A percentile compares a stretch with the other conserved stretches of the same genome.
Evolutionary conservation across 345 rosid genomes (phyloP).

Genomic region (Balakata baccata): DNA sequence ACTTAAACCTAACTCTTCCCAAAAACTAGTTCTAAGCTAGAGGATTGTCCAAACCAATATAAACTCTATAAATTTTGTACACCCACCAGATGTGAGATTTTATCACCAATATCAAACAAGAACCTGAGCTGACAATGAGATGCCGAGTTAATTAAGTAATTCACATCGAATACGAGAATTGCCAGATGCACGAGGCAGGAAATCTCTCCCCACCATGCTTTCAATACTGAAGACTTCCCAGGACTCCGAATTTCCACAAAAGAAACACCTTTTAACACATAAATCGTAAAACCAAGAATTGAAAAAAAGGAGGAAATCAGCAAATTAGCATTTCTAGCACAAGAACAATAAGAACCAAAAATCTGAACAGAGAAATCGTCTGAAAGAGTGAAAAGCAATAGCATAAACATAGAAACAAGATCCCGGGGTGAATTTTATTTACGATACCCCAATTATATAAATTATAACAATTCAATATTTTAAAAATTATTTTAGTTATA

Average conservation of each 20-base stretch:
- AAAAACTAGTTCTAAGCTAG: no score
- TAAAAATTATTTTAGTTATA: no score
- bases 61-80: no score
- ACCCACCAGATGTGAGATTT: no score
- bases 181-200: constrained; percentile 99
- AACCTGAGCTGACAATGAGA: constrained; percentile 7
- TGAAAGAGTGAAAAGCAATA: background rate
- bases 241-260: constrained; percentile 56
- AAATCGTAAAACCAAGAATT: constrained; percentile 3
- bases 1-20: no score
- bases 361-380: background rate
- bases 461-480: no score
- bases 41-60: no score
- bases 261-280: background rate
- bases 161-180: constrained; percentile 13
- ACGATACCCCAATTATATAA: no score
- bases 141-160: background rate
- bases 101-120: no score
- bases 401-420: background rate
- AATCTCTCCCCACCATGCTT: constrained; percentile 95
- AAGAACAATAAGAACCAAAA: background rate
- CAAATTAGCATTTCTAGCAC: background rate
- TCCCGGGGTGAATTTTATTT: no score
- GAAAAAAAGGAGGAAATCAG: constrained; percentile 4
- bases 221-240: constrained; percentile 92